These are phyloP conservation scores for Exophiala viscosa DNA, from an alignment of 2,329 filamentous ascomycete genomes.

Conservation along the genomic window DNA sequence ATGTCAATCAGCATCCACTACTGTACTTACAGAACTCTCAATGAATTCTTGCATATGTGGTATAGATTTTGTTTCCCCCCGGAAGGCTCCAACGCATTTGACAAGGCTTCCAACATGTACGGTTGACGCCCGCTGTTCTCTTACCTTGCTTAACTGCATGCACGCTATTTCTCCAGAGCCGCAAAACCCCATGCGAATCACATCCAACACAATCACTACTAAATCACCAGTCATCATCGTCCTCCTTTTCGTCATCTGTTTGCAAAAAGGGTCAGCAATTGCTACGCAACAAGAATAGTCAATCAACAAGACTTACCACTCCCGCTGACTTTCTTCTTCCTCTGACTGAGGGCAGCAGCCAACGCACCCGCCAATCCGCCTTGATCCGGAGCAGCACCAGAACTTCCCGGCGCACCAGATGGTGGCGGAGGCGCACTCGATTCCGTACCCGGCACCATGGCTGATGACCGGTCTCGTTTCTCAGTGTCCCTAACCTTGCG, in stretches of 20 bases:
- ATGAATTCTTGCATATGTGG: no score
- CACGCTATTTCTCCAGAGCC: no score
- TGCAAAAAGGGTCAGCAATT: slow-evolving; percentile 28
- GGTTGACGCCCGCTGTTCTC: no score
- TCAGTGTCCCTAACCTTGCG: slow-evolving; percentile 46
- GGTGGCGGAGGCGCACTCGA: slow-evolving; percentile 54
- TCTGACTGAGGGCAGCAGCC: slow-evolving; percentile 70
- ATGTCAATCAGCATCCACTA: no score
- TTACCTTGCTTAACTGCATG: no score
- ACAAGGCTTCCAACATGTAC: no score
- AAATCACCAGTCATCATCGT: slow-evolving; percentile 45
- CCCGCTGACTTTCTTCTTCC: slow-evolving; percentile 90
- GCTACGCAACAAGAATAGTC: no score
- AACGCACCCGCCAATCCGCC: slow-evolving; percentile 76
- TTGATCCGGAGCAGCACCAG: slow-evolving; percentile 28
- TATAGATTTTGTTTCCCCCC: no score
- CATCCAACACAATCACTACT: not conserved
- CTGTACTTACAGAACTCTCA: no score
- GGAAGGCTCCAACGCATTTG: no score
- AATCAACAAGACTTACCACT: slow-evolving; percentile 67
- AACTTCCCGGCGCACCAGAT: slow-evolving; percentile 50
- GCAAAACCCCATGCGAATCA: no score
- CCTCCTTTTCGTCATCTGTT: slow-evolving; percentile 45
- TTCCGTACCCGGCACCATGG: slow-evolving; percentile 47
- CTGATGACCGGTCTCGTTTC: slow-evolving; percentile 46